Conservation (phyloP, 164 flowering plant genomes). For the Magnolia kwangsiensis region DNA sequence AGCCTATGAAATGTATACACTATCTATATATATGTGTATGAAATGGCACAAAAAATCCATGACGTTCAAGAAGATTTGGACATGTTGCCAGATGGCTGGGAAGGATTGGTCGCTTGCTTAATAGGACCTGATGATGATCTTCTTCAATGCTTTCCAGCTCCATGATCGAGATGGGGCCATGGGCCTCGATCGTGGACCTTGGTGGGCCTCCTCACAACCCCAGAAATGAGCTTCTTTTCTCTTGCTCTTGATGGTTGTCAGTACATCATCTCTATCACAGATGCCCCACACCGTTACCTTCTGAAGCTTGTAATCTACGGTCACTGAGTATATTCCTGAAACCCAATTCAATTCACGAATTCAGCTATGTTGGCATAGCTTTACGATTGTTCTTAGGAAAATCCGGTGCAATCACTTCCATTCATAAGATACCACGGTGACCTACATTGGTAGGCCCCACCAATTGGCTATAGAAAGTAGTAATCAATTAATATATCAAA, state of each 20-base stretch:
- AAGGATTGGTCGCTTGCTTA: not conserved
- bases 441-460: no score
- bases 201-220: slow-evolving; percentile 35
- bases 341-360: not conserved
- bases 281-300: slow-evolving; percentile 40
- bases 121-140: slow-evolving; percentile 17
- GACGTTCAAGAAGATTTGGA: not conserved
- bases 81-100: not conserved
- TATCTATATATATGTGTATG: not conserved
- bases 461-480: no score
- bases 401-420: no score
- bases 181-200: slow-evolving; percentile 9
- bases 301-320: slow-evolving; percentile 26
- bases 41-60: not conserved
- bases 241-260: slow-evolving; percentile 50
- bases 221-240: slow-evolving; percentile 73
- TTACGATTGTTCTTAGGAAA: no score
- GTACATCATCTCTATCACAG: slow-evolving; percentile 51
- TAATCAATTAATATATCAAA: no score
- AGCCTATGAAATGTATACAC: not conserved
- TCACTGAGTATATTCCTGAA: slow-evolving; percentile 75
- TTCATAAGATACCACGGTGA: not conserved
- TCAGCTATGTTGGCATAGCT: no score
- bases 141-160: slow-evolving; percentile 45
- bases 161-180: slow-evolving; percentile 24